Evolutionary conservation across 176 grass and related monocot species (phyloP), one percentile per base, ranked within the genome.

Genomic region (Bothriochloa decipiens): DNA sequence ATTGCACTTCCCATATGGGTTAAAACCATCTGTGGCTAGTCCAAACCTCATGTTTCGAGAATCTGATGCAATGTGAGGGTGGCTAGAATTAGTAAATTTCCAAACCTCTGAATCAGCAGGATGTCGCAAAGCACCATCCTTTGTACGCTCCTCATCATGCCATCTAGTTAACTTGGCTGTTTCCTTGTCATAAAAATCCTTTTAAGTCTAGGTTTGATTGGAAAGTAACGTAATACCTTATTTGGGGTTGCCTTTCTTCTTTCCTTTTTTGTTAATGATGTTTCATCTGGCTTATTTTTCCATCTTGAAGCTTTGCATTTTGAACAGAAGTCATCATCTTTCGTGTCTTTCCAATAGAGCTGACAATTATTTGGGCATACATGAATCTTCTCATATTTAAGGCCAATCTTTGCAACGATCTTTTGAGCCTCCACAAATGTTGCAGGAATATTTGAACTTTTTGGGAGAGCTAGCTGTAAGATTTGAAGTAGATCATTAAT

Each of bases 381-480:
- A 75, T 75, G 49, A 35, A 75, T 75, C 37, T 76, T 76, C 52
- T 60, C 74, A 58, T 76, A 76, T 15, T 20, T 39, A 39, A 60
- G 20, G 57, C 74, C 74, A 60, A 60, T 32, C 5, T 76, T 58
- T 60, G 18, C 74, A 76, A 76, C 36, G 18, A 60, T 53, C 17
- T 53, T 53, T 20, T 5, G 50, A 53, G 50, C 50, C 50, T 53
- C 50, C 17, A 8, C 16, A 7, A 57, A 57, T 57, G 50, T 53
- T 53, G 1, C 2, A 7, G 50, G 17, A 1, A 76, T 60, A 23
- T 37, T 76, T 8, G 74, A 11, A 60, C 50, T 32, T 22, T 8
- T 36, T 15, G 74, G 52, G 2, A 58, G 11, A 14, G 53, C 52
- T 0, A 76, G 74, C 4, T 76, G 50, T 28, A 76, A 76, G 36